A percentile compares a stretch with the other conserved stretches of the same genome.
Evolutionary conservation across 163 green algal species (phyloP).

Genomic region (Chlamydomonas reinhardtii): DNA sequence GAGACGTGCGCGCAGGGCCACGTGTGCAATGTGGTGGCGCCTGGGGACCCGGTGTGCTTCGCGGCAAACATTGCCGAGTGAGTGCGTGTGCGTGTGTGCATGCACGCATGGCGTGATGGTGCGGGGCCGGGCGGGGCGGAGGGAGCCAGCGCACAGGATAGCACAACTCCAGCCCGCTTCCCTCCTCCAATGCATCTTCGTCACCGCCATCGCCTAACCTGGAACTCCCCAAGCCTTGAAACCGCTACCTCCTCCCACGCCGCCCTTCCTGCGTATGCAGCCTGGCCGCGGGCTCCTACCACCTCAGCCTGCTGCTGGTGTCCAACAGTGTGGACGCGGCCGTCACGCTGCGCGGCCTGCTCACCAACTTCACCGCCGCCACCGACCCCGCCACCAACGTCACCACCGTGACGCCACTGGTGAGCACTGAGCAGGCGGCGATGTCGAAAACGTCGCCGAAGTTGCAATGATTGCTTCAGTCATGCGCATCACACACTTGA

Average conservation of each 20-base stretch:
- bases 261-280: not conserved
- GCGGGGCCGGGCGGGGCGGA: too few species aligned
- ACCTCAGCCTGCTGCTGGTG: constrained; percentile 30
- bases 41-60: constrained; percentile 18
- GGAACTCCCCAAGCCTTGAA: too few species aligned
- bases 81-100: not conserved
- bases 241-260: not conserved
- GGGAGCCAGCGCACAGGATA: too few species aligned
- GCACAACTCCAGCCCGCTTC: too few species aligned
- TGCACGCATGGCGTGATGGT: too few species aligned
- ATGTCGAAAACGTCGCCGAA: too few species aligned
- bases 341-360: constrained; percentile 28
- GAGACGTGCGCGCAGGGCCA: constrained; percentile 7
- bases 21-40: constrained; percentile 21
- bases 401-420: not conserved
- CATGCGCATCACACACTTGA: too few species aligned
- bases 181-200: too few species aligned
- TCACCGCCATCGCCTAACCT: too few species aligned
- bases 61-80: constrained; percentile 17
- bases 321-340: constrained; percentile 11
- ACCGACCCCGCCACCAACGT: not conserved
- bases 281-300: not conserved
- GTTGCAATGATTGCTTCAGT: too few species aligned
- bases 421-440: too few species aligned
- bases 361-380: constrained; percentile 27